Conservation (phyloP, 1,284 basidiomycete genomes). For the Cutaneotrichosporon dermatis region DNA sequence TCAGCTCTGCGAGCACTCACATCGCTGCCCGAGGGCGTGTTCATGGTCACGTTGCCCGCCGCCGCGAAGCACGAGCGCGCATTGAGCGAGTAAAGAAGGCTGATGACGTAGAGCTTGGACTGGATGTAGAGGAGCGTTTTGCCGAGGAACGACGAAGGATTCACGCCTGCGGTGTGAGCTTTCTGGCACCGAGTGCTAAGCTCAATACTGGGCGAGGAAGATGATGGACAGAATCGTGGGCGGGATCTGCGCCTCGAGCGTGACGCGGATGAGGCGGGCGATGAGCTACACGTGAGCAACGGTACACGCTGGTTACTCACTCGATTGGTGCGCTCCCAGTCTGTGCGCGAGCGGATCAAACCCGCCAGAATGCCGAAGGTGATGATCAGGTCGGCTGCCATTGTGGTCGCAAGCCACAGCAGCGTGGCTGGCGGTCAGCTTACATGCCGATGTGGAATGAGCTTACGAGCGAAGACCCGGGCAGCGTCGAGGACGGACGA, state of each 20-base stretch:
- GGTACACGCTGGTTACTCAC: slow-evolving; percentile 1
- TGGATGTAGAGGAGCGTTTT: slow-evolving; percentile 27
- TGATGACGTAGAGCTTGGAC: slow-evolving; percentile 29
- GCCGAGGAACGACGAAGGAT: slow-evolving; percentile 24
- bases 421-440: not conserved
- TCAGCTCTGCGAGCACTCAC: no score
- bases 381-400: slow-evolving; percentile 31
- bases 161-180: slow-evolving; percentile 4
- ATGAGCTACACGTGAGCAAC: slow-evolving; percentile 17
- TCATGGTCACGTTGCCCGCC: not conserved
- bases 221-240: slow-evolving; percentile 27
- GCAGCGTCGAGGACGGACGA: no score
- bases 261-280: slow-evolving; percentile 28
- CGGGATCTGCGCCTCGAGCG: slow-evolving; percentile 35
- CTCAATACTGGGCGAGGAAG: slow-evolving; percentile 23
- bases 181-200: no score
- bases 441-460: no score
- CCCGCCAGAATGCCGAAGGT: slow-evolving; percentile 27
- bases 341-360: slow-evolving; percentile 29
- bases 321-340: slow-evolving; percentile 33
- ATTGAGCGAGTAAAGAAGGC: slow-evolving; percentile 34
- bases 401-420: not conserved
- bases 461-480: no score
- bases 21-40: no score
- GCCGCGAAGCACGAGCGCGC: slow-evolving; percentile 12